Evolutionary conservation across 192 early-diverging fungal genomes (phyloP), one percentile per base, ranked within the genome.

Genomic region (Chytriomyces sp.): DNA sequence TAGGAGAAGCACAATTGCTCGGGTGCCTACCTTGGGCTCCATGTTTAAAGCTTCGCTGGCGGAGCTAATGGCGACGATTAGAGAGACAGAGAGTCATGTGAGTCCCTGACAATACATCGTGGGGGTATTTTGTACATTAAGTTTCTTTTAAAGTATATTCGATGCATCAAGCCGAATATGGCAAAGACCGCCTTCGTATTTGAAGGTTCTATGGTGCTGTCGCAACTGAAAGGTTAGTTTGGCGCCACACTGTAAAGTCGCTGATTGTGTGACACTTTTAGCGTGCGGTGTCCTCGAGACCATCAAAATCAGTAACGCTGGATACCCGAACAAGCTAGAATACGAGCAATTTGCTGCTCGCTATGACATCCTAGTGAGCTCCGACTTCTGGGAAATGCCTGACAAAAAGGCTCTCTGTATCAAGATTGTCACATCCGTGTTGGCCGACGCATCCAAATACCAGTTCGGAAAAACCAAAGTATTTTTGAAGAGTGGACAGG

Each of bases 101-200:
- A 57, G 68, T 59, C 7, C 19, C 38, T 2, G 10, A n/a, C 22
- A n/a, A 49, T 49, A 19, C 12, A 17, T 31, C 0, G 25, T 59
- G 55, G 5, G 0, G 8, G 36, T 66, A 32, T 59, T 38, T 14
- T 59, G 19, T 40, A 33, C n/a, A 28, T 3, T 19, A 22, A 10
- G 6, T 39, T 57, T 3, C 39, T 26, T 59, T 31, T 39, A 30
- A 91, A 94, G 75, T 98, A 98, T 70, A 98, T 98, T 72, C 92
- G 96, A 56, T 98, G 96, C 84, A 93, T 98, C 74, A 98, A 98
- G 80, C 94, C 96, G 26, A 98, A 98, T 81, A 93, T 95, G 75
- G 89, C 86, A 52, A 98, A 98, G 75, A 79, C 82, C 4, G 90
- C 96, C 17, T 98, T 94, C 89, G 87, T 56, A 34, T 96, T 95